Evolutionary conservation across 1,284 basidiomycete genomes (phyloP), one percentile per base, ranked within the genome.

Genomic region (Sanghuangporus sanghuang): DNA sequence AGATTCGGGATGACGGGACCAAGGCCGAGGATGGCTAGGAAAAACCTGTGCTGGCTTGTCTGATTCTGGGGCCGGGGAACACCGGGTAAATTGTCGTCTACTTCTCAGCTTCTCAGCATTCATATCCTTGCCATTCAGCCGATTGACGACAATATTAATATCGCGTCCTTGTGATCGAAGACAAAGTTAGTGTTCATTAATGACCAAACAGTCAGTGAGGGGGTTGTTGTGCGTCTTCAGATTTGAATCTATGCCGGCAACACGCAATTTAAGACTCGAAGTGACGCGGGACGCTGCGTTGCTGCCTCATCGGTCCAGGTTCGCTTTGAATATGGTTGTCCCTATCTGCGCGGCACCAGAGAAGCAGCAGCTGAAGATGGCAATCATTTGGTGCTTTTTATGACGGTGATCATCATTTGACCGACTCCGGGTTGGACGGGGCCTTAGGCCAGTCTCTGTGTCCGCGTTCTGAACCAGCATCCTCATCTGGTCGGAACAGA

Each of bases 391-490:
- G 52, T 7, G 18, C n/a, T 6, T 52, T n/a, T 12, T 35, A 18
- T 50, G 42, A 12, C 36, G 44, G 58, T 52, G 36, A 52, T 60
- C 58, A 52, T 60, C 48, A 52, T 50, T n/a, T 52, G 12, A 27
- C 58, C 58, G 58, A 52, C n/a, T 60, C 58, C 58, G 58, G 44
- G 14, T 32, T 18, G 36, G 36, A 23, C 58, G 58, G 58, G 58
- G 58, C 48, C 57, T 60, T 60, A 60, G 48, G 48, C 54, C 35
- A 27, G 32, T 53, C 52, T 27, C n/a, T 56, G n/a, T 16, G 54
- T 42, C 54, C 54, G 5, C 38, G 42, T 42, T 42, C 55, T 39
- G 55, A 57, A 32, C 21, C 9, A 7, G 18, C 35, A 9, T 57
- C 38, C 38, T 21, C 8, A 57, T 42, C 54, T 40, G 38, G 54